Evolutionary conservation across 1,284 basidiomycete species (phyloP), one percentile per base, ranked within the genome.

Genomic region (Trametes polyzona): DNA sequence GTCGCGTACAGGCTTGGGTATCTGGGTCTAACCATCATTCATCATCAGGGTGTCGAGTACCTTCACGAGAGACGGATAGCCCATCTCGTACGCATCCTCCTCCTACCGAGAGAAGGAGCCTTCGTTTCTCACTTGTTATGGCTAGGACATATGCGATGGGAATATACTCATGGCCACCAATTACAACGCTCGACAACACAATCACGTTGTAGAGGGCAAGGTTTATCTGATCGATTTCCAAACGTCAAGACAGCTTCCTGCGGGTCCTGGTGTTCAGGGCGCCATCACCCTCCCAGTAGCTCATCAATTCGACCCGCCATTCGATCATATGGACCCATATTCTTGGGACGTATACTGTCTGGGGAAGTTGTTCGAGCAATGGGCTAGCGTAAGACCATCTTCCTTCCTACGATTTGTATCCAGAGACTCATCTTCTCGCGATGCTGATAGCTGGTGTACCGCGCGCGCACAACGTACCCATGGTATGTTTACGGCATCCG

Each of bases 341-440:
- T 49, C 47, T 14, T 49, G 47, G 47, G 47, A 49, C 36, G 47
- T 49, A 2, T 49, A 49, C n/a, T 49, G 47, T 35, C 47, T 49
- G 7, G 47, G 47, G 21, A 11, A 49, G 9, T 17, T 49, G 1
- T 29, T 39, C 17, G 27, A 21, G 12, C 17, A 26, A 4, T n/a
- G 27, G n/a, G n/a, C n/a, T n/a, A 12, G 17, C 8, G 10, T 17
- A 21, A 24, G 14, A 2, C 11, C 4, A 23, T 24, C 12, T 24
- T 17, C n/a, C 19, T 9, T 23, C 11, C 10, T 14, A 24, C 11
- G n/a, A n/a, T n/a, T n/a, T n/a, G n/a, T n/a, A n/a, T n/a, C n/a
- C n/a, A 17, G 2, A 12, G 39, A 16, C 24, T 1, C n/a, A n/a
- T 16, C 5, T n/a, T n/a, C n/a, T n/a, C n/a, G n/a, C 8, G 16